phyloP scores from a whole-genome alignment of 257 asterid species.

The Solanum sejunctum region DNA sequence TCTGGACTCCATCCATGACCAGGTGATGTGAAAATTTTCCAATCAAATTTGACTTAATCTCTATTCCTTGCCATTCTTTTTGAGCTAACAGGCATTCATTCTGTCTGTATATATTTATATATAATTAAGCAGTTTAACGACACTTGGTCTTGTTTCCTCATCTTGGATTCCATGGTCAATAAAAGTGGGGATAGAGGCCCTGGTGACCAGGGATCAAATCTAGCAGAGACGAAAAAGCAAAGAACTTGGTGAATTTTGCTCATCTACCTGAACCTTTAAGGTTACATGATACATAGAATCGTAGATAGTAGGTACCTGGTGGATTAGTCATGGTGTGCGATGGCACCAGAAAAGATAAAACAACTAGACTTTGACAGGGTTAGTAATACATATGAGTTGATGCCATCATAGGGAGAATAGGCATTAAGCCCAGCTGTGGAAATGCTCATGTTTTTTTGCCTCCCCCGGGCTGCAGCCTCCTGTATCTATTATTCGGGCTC shows the following conservation, averaged over 20 bases:
- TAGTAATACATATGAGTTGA: not conserved
- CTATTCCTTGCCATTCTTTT: not conserved
- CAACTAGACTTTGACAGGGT: not conserved
- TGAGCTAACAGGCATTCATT: not conserved
- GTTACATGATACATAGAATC: not conserved
- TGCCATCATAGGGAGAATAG: not conserved
- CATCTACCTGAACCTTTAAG: not conserved
- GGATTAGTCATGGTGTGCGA: not conserved
- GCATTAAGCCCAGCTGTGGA: not conserved
- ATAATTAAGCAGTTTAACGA: not conserved
- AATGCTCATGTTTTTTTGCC: not conserved
- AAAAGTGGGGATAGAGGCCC: not conserved
- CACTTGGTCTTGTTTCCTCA: not conserved
- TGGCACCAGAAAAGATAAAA: not conserved
- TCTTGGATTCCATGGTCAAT: not conserved
- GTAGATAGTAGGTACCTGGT: not conserved
- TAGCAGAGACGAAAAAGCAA: not conserved
- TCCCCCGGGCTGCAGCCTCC: not conserved
- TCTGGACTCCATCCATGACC: slow-evolving; percentile 76
- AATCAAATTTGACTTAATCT: not conserved
- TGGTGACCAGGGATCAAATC: not conserved
- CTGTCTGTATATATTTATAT: not conserved
- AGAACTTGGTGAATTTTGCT: not conserved
- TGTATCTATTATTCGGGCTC: not conserved
- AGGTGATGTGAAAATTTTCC: slow-evolving; percentile 30